Evolutionary conservation across 2,329 filamentous ascomycete species (phyloP).

Genomic region (Juglanconis juglandina): DNA sequence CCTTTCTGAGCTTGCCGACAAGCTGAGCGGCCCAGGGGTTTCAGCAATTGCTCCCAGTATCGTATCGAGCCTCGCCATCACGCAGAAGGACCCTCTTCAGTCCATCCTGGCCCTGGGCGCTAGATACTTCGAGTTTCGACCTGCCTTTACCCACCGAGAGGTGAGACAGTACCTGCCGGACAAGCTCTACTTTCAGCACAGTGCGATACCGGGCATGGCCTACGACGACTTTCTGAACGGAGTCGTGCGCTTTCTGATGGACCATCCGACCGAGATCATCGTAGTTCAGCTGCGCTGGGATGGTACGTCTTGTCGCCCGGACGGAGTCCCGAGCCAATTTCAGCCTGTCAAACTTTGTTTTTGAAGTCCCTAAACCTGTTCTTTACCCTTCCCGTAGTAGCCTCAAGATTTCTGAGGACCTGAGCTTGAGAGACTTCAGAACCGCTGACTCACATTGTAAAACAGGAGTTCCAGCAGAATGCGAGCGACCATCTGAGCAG

Average conservation of each 20-base stretch:
- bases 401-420: too few species aligned
- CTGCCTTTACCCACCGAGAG: conserved; percentile 42
- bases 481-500: conserved; percentile 37
- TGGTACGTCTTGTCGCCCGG: neutral
- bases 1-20: conserved; percentile 25
- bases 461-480: conserved; percentile 43
- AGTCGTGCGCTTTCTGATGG: conserved; percentile 37
- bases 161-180: conserved; percentile 40
- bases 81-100: conserved; percentile 45
- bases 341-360: too few species aligned
- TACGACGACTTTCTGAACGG: conserved; percentile 41
- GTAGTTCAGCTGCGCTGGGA: conserved; percentile 41
- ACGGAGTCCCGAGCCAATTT: too few species aligned
- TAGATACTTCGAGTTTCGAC: conserved; percentile 51
- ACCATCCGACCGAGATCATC: conserved; percentile 42
- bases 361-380: too few species aligned
- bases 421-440: too few species aligned
- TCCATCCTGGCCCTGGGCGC: conserved; percentile 44
- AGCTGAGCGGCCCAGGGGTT: conserved; percentile 26
- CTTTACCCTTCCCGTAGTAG: too few species aligned
- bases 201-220: conserved; percentile 47
- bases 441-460: too few species aligned
- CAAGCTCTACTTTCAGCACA: conserved; percentile 48
- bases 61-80: conserved; percentile 46
- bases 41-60: conserved; percentile 36